phyloP scores from a whole-genome alignment of 2,329 filamentous ascomycete species.

The Microascus cirrosus region DNA sequence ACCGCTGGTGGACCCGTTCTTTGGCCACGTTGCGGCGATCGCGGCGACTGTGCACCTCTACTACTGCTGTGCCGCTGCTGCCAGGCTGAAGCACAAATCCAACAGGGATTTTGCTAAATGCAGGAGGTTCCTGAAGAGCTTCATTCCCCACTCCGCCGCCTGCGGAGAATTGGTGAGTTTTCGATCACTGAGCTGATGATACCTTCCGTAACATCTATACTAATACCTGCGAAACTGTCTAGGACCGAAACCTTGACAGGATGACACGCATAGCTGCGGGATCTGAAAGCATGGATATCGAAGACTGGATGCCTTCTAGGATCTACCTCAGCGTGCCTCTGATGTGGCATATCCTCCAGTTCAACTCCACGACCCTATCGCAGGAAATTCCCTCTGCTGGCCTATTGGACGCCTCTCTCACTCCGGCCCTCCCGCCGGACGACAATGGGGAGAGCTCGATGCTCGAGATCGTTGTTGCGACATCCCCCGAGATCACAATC shows the following conservation, averaged over 20 bases:
- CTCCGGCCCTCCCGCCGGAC: slow-evolving; percentile 16
- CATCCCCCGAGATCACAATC: slow-evolving; percentile 37
- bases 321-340: slow-evolving; percentile 39
- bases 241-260: slow-evolving; percentile 35
- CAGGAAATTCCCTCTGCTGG: slow-evolving; percentile 22
- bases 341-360: slow-evolving; percentile 41
- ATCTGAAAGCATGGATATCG: slow-evolving; percentile 31
- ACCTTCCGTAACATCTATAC: not conserved
- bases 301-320: slow-evolving; percentile 40
- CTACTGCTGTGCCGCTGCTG: slow-evolving; percentile 33
- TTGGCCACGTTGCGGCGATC: slow-evolving; percentile 37
- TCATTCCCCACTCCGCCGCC: slow-evolving; percentile 32
- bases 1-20: slow-evolving; percentile 36
- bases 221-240: not conserved
- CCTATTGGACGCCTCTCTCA: slow-evolving; percentile 11
- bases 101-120: slow-evolving; percentile 40
- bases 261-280: slow-evolving; percentile 38
- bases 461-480: slow-evolving; percentile 38
- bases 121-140: slow-evolving; percentile 33
- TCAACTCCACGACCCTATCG: slow-evolving; percentile 27
- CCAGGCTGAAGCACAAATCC: slow-evolving; percentile 36
- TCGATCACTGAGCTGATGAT: not conserved
- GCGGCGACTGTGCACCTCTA: slow-evolving; percentile 42
- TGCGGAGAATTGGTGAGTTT: slow-evolving; percentile 30
- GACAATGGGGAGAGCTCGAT: slow-evolving; percentile 23